phyloP scores from a whole-genome alignment of 768 basidiomycete species.

The Leccinum uliginosum region DNA sequence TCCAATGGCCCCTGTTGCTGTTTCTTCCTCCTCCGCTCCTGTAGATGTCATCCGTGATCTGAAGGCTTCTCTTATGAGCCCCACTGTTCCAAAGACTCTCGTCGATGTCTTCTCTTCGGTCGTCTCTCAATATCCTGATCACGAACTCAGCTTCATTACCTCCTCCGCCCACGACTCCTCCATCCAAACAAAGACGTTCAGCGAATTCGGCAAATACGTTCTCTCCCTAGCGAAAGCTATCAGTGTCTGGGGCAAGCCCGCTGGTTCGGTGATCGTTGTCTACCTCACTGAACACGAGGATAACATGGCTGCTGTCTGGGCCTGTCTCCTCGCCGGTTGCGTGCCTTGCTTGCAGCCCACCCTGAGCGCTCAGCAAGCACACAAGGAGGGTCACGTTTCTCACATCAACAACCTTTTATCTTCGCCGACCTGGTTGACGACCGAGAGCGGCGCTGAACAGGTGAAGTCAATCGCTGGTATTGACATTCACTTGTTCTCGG shows the following conservation, averaged over 20 bases:
- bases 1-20: constrained; percentile 15
- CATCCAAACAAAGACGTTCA: constrained; percentile 24
- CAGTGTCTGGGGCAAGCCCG: constrained; percentile 22
- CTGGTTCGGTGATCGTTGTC: constrained; percentile 24
- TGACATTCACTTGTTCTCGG: constrained; percentile 23
- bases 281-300: constrained; percentile 32
- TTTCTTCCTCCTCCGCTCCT: constrained; percentile 4
- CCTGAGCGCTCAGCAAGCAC: constrained; percentile 30
- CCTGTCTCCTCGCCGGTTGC: constrained; percentile 28
- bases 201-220: constrained; percentile 13
- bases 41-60: constrained; percentile 6
- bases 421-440: constrained; percentile 29
- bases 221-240: constrained; percentile 20
- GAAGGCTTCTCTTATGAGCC: constrained; percentile 10
- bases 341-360: constrained; percentile 31
- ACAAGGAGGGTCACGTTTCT: constrained; percentile 26
- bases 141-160: constrained; percentile 24
- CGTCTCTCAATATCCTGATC: constrained; percentile 17
- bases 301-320: constrained; percentile 32
- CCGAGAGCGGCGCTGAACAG: constrained; percentile 24
- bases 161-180: constrained; percentile 31
- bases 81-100: constrained; percentile 15
- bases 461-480: constrained; percentile 20
- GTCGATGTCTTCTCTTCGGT: constrained; percentile 23
- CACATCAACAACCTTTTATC: constrained; percentile 28